Percentiles rank a stretch among this genome's conserved stretches.
Conservation (phyloP, 139 green algal genomes). For the Chara braunii region DNA sequence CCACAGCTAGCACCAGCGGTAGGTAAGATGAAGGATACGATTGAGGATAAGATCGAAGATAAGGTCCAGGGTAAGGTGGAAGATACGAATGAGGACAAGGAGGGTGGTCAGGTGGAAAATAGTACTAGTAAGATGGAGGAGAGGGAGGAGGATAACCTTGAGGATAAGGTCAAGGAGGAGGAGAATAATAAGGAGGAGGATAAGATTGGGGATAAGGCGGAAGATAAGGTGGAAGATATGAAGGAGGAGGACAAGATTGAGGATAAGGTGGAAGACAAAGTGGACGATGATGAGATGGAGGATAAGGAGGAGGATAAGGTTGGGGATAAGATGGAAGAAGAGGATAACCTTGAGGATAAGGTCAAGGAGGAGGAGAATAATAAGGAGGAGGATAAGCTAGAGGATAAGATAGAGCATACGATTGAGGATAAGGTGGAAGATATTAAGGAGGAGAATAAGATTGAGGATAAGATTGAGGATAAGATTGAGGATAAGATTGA, state of each 20-base stretch:
- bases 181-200: slow-evolving; percentile 9
- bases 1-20: no score
- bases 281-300: not conserved
- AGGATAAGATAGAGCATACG: no score
- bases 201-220: not conserved
- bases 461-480: not conserved
- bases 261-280: not conserved
- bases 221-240: not conserved
- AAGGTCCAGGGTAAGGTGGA: no score
- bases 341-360: not conserved
- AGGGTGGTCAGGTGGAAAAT: no score
- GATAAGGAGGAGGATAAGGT: slow-evolving; percentile 6
- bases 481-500: not conserved
- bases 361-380: not conserved
- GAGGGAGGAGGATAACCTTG: no score
- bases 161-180: slow-evolving; percentile 1
- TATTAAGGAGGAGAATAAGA: not conserved
- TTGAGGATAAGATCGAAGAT: no score
- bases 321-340: not conserved
- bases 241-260: not conserved
- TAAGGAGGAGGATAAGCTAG: no score
- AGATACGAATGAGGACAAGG: no score
- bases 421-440: slow-evolving; percentile 11
- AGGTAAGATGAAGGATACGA: no score
- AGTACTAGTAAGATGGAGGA: no score